phyloP scores from a whole-genome alignment of 2,329 filamentous ascomycete species.

The Teratosphaeria epicoccoides region DNA sequence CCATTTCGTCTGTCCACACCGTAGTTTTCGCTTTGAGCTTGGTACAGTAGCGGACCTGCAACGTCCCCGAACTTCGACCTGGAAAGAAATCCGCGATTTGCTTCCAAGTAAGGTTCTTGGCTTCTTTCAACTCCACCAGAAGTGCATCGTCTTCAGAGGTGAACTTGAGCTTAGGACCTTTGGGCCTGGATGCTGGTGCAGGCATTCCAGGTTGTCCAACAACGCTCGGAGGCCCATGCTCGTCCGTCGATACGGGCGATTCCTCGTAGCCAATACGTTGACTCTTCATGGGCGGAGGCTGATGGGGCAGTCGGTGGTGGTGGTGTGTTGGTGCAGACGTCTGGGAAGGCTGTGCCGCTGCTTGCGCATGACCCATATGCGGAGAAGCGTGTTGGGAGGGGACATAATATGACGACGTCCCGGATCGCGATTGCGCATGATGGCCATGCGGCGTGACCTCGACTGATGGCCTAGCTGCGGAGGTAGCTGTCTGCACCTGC shows the following conservation, averaged over 20 bases:
- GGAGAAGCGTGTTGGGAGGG: slow-evolving; percentile 16
- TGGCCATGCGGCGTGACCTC: slow-evolving; percentile 28
- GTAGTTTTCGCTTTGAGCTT: slow-evolving; percentile 91
- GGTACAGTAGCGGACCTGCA: slow-evolving; percentile 90
- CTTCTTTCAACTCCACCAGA: slow-evolving; percentile 83
- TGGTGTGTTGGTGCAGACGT: slow-evolving; percentile 48
- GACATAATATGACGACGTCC: slow-evolving; percentile 12
- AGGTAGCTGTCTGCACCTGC: slow-evolving; percentile 5
- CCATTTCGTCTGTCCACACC: slow-evolving; percentile 87
- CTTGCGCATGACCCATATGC: slow-evolving; percentile 12
- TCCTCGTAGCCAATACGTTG: slow-evolving; percentile 46
- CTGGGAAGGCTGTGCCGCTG: slow-evolving; percentile 16
- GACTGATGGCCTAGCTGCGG: slow-evolving; percentile 24
- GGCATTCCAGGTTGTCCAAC: slow-evolving; percentile 86
- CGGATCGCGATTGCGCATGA: slow-evolving; percentile 14
- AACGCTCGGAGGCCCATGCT: slow-evolving; percentile 62
- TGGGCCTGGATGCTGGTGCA: slow-evolving; percentile 63
- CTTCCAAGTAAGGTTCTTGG: slow-evolving; percentile 92
- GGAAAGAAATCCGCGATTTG: slow-evolving; percentile 96
- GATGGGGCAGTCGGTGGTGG: slow-evolving; percentile 69
- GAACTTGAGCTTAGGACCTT: slow-evolving; percentile 86
- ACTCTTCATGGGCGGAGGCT: slow-evolving; percentile 58
- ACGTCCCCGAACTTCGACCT: slow-evolving; percentile 74
- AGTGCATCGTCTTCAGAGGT: slow-evolving; percentile 84
- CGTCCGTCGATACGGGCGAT: slow-evolving; percentile 31